Conservation (phyloP, 2,329 filamentous ascomycete genomes). For the Alternaria incomplexa region DNA sequence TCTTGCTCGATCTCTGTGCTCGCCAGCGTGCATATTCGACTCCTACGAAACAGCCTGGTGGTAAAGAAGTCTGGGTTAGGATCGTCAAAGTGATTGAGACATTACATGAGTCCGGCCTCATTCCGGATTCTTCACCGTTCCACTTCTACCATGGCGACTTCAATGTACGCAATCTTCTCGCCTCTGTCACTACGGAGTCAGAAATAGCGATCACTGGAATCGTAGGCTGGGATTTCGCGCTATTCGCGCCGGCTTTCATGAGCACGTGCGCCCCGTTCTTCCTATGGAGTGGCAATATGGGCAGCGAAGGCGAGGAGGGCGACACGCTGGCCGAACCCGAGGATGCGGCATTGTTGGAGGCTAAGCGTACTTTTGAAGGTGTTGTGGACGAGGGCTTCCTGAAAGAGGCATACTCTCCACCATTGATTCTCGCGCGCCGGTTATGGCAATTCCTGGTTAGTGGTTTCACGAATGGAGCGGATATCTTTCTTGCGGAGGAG, state of each 20-base stretch:
- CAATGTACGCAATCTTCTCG: background rate
- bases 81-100: background rate
- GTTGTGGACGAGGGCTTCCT: background rate
- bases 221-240: conserved; percentile 31
- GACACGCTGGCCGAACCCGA: background rate
- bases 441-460: background rate
- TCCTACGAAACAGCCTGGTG: background rate
- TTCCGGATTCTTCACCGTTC: background rate
- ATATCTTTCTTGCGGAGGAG: background rate
- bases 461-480: background rate
- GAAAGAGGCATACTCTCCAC: background rate
- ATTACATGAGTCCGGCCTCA: background rate
- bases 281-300: conserved; percentile 16
- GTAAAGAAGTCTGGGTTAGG: background rate
- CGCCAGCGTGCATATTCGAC: background rate
- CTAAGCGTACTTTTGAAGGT: background rate
- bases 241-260: conserved; percentile 27
- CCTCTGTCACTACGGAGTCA: background rate
- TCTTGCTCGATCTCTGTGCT: background rate
- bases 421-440: background rate
- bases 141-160: background rate
- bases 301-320: background rate
- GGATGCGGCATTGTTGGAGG: background rate
- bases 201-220: conserved; percentile 23
- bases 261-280: conserved; percentile 19